phyloP scores from a whole-genome alignment of 106 monocot species.

The Agapanthus africanus region DNA sequence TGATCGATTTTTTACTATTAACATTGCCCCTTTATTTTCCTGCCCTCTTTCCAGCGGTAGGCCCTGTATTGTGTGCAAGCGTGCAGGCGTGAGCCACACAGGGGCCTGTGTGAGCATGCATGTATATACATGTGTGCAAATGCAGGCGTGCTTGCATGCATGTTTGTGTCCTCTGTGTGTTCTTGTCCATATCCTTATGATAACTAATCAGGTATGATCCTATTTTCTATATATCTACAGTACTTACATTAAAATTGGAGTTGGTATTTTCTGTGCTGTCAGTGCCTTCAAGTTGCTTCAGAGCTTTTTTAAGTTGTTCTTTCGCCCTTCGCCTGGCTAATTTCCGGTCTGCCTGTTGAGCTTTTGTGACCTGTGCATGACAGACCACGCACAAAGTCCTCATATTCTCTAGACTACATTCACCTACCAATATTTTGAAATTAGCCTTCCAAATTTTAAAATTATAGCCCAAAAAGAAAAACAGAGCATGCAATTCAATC shows the following conservation, averaged over 20 bases:
- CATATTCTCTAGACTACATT: slow-evolving; percentile 92
- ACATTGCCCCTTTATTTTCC: no score
- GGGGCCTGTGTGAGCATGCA: background rate
- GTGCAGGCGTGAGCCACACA: background rate
- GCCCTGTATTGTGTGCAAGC: no score
- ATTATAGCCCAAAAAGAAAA: background rate
- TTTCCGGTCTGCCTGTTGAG: slow-evolving; percentile 45
- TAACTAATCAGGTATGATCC: no score
- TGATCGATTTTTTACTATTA: no score
- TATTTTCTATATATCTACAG: background rate
- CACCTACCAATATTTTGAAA: slow-evolving; percentile 40
- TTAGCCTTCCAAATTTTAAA: background rate
- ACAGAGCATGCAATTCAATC: background rate
- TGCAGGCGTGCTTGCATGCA: no score
- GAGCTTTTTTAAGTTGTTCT: slow-evolving; percentile 43
- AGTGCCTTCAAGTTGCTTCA: slow-evolving; percentile 33
- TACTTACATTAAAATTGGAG: slow-evolving; percentile 8
- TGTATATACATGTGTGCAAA: no score
- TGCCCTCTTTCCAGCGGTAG: no score
- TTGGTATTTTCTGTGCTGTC: no score
- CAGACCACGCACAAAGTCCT: slow-evolving; percentile 96
- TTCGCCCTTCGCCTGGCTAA: slow-evolving; percentile 40
- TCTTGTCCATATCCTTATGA: no score
- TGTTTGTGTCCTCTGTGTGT: no score
- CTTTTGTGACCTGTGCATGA: slow-evolving; percentile 71